Conservation (phyloP, 306 rosid genomes). For the Sophora flavescens region DNA sequence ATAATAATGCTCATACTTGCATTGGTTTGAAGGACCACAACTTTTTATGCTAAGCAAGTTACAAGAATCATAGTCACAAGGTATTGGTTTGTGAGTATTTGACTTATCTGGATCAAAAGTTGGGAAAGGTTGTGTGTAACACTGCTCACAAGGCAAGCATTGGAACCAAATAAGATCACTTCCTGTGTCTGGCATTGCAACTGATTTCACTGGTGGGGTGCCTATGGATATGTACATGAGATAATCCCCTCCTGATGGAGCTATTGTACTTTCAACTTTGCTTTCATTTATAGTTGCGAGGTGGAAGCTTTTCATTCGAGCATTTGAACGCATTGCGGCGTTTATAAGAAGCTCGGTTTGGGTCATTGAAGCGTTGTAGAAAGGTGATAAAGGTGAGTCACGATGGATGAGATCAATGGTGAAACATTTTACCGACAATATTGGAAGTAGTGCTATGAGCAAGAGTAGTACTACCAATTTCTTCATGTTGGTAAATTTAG, state of each 20-base stretch:
- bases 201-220: not conserved
- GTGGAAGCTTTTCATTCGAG: not conserved
- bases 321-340: not conserved
- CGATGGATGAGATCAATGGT: constrained; percentile 38
- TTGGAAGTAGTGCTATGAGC: too few species aligned
- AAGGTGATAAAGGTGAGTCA: constrained; percentile 43
- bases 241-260: not conserved
- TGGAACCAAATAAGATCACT: constrained; percentile 37
- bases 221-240: constrained; percentile 15
- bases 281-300: too few species aligned
- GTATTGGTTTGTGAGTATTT: not conserved
- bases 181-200: constrained; percentile 27
- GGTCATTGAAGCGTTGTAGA: constrained; percentile 26
- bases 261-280: not conserved
- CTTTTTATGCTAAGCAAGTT: not conserved
- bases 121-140: not conserved
- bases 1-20: not conserved
- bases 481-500: too few species aligned
- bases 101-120: constrained; percentile 9
- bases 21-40: not conserved
- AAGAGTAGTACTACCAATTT: too few species aligned
- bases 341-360: not conserved
- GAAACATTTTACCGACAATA: not conserved
- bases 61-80: not conserved
- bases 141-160: constrained; percentile 3